A percentile compares a stretch with the other conserved stretches of the same genome.
Conservation (phyloP, 768 basidiomycete genomes). For the Grammothele lineata region DNA sequence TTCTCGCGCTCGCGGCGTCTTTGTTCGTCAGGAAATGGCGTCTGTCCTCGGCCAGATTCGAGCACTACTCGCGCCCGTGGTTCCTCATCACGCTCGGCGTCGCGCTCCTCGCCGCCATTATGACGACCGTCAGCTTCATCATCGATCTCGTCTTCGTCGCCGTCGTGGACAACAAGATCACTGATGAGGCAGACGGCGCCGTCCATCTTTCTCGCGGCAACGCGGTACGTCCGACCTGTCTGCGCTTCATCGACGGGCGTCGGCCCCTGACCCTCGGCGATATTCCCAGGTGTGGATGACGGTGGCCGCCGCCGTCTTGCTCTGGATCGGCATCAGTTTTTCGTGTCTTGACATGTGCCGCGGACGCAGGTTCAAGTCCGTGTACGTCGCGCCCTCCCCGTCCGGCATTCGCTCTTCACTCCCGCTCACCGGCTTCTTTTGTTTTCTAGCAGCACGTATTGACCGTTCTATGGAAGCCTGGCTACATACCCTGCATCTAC, state of each 20-base stretch:
- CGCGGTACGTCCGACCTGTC: conserved; percentile 38
- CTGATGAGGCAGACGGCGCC: conserved; percentile 36
- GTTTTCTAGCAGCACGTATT: too few relatives aligned
- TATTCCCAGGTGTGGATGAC: conserved; percentile 48
- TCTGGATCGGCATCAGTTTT: conserved; percentile 40
- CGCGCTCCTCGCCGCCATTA: conserved; percentile 36
- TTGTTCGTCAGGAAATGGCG: conserved; percentile 41
- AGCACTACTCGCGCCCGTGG: conserved; percentile 29
- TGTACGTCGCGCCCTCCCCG: too few relatives aligned
- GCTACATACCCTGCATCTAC: too few relatives aligned
- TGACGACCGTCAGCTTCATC: conserved; percentile 48
- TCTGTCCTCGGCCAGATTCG: conserved; percentile 17
- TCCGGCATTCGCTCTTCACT: too few relatives aligned
- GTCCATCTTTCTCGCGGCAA: conserved; percentile 46
- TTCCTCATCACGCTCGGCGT: conserved; percentile 36
- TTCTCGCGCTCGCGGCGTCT: conserved; percentile 46
- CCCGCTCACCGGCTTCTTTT: too few relatives aligned
- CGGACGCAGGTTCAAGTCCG: too few relatives aligned
- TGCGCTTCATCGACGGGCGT: background rate
- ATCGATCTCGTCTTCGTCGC: conserved; percentile 50
- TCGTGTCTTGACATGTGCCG: conserved; percentile 35
- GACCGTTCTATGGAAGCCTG: too few relatives aligned
- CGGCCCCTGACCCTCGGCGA: too few relatives aligned
- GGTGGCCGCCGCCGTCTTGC: conserved; percentile 43
- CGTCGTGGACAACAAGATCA: conserved; percentile 38